Percentiles rank a stretch among this genome's conserved stretches.
phyloP scores from a whole-genome alignment of 106 monocot genomes.

The Amphibolis antarctica region DNA sequence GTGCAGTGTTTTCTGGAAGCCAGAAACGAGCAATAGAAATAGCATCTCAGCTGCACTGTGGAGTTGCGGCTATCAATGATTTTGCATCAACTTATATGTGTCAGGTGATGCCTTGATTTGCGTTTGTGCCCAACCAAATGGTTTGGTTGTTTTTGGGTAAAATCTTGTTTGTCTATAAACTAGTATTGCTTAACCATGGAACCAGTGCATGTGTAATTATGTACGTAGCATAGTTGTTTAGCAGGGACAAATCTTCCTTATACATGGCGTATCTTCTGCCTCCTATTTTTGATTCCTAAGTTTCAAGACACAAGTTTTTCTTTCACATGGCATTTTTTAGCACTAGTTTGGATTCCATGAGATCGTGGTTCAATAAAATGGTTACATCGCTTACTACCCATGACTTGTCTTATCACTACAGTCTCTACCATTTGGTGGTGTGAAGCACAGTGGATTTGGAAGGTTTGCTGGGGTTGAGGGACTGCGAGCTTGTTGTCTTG shows the following conservation, averaged over 20 bases:
- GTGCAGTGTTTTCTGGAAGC: constrained; percentile 95
- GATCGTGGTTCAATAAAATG: not conserved
- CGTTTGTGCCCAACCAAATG: no score
- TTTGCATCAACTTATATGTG: constrained; percentile 99
- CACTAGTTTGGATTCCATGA: no score
- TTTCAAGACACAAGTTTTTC: no score
- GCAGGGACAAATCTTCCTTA: no score
- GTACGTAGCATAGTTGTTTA: no score
- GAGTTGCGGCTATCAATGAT: constrained; percentile 90
- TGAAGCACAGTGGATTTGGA: constrained; percentile 97
- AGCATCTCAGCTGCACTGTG: constrained; percentile 89
- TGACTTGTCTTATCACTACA: constrained; percentile 14
- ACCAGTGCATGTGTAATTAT: no score
- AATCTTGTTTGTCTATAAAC: no score
- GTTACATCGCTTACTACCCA: not conserved
- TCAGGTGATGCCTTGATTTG: constrained; percentile 36
- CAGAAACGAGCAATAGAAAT: constrained; percentile 72
- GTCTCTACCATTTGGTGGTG: constrained; percentile 98
- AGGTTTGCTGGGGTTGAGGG: constrained; percentile 99
- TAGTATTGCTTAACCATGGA: no score
- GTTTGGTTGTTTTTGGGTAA: no score
- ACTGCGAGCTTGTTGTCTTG: constrained; percentile 87
- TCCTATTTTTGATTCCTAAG: no score
- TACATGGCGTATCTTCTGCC: no score
- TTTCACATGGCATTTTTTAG: no score